Percentiles rank a stretch among this genome's conserved stretches.
phyloP scores from a whole-genome alignment of 1,284 basidiomycete genomes.

The Testicularia cyperi region DNA sequence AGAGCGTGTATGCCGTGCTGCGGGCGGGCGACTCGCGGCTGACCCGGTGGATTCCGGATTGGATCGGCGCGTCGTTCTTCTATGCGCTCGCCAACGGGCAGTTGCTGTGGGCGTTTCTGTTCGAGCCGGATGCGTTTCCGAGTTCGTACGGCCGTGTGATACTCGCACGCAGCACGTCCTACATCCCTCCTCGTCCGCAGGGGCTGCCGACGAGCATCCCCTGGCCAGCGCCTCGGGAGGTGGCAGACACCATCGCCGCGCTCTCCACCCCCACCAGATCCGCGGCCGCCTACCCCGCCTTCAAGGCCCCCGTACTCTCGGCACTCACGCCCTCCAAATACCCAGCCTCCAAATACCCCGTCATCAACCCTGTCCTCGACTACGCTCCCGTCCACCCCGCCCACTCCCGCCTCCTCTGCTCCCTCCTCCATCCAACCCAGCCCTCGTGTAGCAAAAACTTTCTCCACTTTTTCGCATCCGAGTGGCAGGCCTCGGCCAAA shows the following conservation, averaged over 20 bases:
- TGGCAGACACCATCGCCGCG: constrained; percentile 42
- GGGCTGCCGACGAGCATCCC: constrained; percentile 38
- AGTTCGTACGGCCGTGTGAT: constrained; percentile 34
- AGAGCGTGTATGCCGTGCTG: constrained; percentile 25
- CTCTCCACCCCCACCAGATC: constrained; percentile 39
- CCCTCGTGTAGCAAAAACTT: constrained; percentile 42
- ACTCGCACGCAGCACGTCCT: constrained; percentile 38
- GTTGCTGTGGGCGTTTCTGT: constrained; percentile 48
- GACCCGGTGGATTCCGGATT: constrained; percentile 44
- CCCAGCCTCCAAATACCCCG: constrained; percentile 31
- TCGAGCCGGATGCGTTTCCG: constrained; percentile 47
- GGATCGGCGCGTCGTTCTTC: constrained; percentile 39
- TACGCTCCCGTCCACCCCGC: constrained; percentile 50
- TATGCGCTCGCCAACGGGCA: constrained; percentile 52
- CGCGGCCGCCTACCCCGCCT: constrained; percentile 40
- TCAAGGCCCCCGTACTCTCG: constrained; percentile 50
- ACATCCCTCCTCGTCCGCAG: constrained; percentile 45
- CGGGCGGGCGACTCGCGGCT: constrained; percentile 9
- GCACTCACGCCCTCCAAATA: constrained; percentile 38
- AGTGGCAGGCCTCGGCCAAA: constrained; percentile 45
- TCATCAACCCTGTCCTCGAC: constrained; percentile 51
- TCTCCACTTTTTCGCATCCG: constrained; percentile 29
- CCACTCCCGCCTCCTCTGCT: constrained; percentile 44
- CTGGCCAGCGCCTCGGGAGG: constrained; percentile 40
- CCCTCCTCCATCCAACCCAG: constrained; percentile 47